Evolutionary conservation across 2,329 filamentous ascomycete species (phyloP).

Genomic region (Incumbomyces delicatus): DNA sequence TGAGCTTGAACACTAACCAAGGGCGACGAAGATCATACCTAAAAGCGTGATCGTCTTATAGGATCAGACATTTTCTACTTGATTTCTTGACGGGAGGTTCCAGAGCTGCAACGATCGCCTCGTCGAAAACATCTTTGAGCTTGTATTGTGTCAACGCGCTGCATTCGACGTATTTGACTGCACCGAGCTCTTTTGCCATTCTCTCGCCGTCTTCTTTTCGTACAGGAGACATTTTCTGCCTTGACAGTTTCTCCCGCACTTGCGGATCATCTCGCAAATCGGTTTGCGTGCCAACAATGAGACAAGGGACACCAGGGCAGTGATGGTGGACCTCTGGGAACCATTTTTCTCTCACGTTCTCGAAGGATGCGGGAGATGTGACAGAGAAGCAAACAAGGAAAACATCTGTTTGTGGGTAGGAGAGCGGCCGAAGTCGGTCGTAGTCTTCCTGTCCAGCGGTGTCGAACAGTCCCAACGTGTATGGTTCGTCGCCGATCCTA

Average conservation of each 20-base stretch:
- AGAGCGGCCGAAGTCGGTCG: slow-evolving; percentile 88
- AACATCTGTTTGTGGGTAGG: slow-evolving; percentile 96
- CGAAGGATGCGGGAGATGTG: slow-evolving; percentile 92
- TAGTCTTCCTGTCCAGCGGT: slow-evolving; percentile 99
- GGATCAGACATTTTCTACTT: slow-evolving; percentile 58
- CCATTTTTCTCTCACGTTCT: slow-evolving; percentile 99
- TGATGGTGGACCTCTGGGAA: slow-evolving; percentile 98
- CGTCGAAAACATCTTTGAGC: slow-evolving; percentile 97
- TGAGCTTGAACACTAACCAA: neutral
- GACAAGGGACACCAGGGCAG: slow-evolving; percentile 91
- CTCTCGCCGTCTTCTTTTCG: slow-evolving; percentile 84
- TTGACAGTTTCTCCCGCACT: slow-evolving; percentile 81
- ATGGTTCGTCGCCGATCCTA: slow-evolving; percentile 98
- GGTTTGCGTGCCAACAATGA: slow-evolving; percentile 95
- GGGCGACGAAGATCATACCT: neutral
- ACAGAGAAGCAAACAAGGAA: slow-evolving; percentile 99
- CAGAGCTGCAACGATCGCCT: slow-evolving; percentile 92
- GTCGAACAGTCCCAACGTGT: slow-evolving; percentile 94
- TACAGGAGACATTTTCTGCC: slow-evolving; percentile 94
- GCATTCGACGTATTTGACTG: slow-evolving; percentile 98
- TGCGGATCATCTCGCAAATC: slow-evolving; percentile 84
- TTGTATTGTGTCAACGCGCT: slow-evolving; percentile 97
- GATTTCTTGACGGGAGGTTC: slow-evolving; percentile 80
- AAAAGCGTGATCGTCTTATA: slow-evolving; percentile 38
- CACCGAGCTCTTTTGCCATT: slow-evolving; percentile 95